These are phyloP conservation scores for Phytophthora pistaciae DNA, from an alignment of 352 stramenopile genomes.

Conservation along the genomic window DNA sequence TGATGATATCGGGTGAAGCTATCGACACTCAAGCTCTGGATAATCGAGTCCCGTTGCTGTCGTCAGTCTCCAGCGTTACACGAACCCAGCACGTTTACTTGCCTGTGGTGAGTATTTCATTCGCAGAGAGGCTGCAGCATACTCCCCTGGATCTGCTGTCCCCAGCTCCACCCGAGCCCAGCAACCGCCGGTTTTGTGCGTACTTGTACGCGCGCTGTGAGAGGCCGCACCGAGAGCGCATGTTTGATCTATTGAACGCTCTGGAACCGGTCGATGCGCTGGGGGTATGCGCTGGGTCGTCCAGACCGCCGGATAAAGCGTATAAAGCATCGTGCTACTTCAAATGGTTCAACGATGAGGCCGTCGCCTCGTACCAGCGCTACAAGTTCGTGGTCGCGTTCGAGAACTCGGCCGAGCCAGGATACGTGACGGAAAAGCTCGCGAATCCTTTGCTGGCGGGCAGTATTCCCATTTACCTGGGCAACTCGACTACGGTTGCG, in stretches of 20 bases:
- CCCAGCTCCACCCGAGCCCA: not conserved
- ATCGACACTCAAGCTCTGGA: slow-evolving; percentile 33
- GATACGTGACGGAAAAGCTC: slow-evolving; percentile 78
- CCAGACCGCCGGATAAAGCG: slow-evolving; percentile 9
- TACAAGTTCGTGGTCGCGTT: slow-evolving; percentile 69
- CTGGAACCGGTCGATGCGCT: slow-evolving; percentile 58
- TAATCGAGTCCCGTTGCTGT: slow-evolving; percentile 35
- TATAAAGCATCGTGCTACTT: slow-evolving; percentile 15
- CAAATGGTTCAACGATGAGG: slow-evolving; percentile 49
- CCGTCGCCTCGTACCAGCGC: slow-evolving; percentile 33
- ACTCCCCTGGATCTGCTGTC: slow-evolving; percentile 40
- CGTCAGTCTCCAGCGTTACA: slow-evolving; percentile 23
- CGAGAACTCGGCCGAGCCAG: slow-evolving; percentile 50
- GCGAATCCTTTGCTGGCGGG: slow-evolving; percentile 65
- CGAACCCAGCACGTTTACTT: slow-evolving; percentile 32
- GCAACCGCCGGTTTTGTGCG: slow-evolving; percentile 45
- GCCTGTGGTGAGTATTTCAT: slow-evolving; percentile 47
- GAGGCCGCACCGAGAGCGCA: slow-evolving; percentile 50
- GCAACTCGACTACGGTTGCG: slow-evolving; percentile 45
- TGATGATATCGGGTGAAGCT: slow-evolving; percentile 49
- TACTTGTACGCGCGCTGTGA: slow-evolving; percentile 64
- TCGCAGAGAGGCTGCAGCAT: slow-evolving; percentile 43
- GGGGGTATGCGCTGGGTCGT: slow-evolving; percentile 42
- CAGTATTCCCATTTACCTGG: slow-evolving; percentile 64
- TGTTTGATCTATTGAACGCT: slow-evolving; percentile 53